phyloP scores from a whole-genome alignment of 2,329 filamentous ascomycete genomes.

The Epichloe typhina region DNA sequence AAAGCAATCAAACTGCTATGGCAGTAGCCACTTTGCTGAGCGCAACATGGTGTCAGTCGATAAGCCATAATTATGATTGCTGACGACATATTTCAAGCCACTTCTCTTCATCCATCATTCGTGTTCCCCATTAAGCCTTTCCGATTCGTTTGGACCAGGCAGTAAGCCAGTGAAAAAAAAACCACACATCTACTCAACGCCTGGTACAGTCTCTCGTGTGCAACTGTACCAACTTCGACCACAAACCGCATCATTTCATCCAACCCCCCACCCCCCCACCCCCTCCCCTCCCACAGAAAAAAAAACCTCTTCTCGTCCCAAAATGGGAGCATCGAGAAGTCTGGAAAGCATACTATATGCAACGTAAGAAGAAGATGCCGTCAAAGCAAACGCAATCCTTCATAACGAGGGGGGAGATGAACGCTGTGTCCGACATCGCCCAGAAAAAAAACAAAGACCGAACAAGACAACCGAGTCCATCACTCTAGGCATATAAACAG shows the following conservation, averaged over 20 bases:
- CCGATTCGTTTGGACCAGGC: not conserved
- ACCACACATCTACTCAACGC: conserved; percentile 10
- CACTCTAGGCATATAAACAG: not conserved
- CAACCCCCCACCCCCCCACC: no score
- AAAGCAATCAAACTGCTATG: not conserved
- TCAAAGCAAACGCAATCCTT: not conserved
- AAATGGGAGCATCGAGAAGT: not conserved
- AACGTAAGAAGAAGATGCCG: not conserved
- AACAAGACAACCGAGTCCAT: not conserved
- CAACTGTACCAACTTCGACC: conserved; percentile 12
- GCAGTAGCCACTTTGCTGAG: conserved; percentile 7
- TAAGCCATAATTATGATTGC: conserved; percentile 10
- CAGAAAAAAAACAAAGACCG: not conserved
- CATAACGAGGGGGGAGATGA: not conserved
- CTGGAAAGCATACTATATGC: not conserved
- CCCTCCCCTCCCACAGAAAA: no score
- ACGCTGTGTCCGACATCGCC: not conserved
- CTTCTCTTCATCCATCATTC: not conserved
- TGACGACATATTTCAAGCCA: not conserved
- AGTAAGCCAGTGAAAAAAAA: not conserved
- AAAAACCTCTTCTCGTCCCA: not conserved
- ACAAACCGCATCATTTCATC: conserved; percentile 12
- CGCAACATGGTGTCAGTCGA: conserved; percentile 10
- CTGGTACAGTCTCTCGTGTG: conserved; percentile 15
- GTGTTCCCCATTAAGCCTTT: conserved; percentile 5